Evolutionary conservation across 371 early-diverging fungal species (phyloP), one percentile per base, ranked within the genome.

Genomic region (Rhizomucor miehei): DNA sequence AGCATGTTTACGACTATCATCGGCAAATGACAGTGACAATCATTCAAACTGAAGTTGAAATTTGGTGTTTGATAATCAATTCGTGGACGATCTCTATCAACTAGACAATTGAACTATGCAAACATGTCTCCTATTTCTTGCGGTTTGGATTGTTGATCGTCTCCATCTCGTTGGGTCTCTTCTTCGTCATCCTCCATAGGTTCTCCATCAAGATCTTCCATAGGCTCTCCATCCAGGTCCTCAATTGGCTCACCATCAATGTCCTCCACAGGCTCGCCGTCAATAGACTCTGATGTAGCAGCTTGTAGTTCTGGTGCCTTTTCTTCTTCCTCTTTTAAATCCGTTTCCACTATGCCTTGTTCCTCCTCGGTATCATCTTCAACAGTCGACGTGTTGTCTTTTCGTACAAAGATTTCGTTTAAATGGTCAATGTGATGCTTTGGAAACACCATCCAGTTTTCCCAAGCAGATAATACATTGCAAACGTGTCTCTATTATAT

Each of bases 381-480:
- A n/a, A n/a, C 14, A 41, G 41, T 6, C 2, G 46, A 45, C 41
- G 12, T 44, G 60, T 23, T 2, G 50, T 34, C 59, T 59, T 57
- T 39, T 8, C 50, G 48, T 49, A 69, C 55, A 46, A 85, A 76
- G 3, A 77, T 62, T 9, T 52, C 65, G n/a, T 68, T 68, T 48
- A 84, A 54, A 36, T 77, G 63, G 44, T 79, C 81, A 36, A 87
- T 79, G 53, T 81, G 85, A n/a, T 79, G 73, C 48, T 82, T 72
- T 3, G 93, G 89, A 59, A 91, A 94, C 10, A 95, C 81, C 69
- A 89, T 85, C 91, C 93, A 92, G 43, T 73, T 81, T 63, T 95
- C 93, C 96, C 96, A 95, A 8, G 88, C 87, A 5, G 68, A 69
- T 40, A 95, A 65, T 4, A 92, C 81, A 9, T 57, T 72, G 8